Evolutionary conservation across 768 basidiomycete genomes (phyloP).

Genomic region (Russula foetens): DNA sequence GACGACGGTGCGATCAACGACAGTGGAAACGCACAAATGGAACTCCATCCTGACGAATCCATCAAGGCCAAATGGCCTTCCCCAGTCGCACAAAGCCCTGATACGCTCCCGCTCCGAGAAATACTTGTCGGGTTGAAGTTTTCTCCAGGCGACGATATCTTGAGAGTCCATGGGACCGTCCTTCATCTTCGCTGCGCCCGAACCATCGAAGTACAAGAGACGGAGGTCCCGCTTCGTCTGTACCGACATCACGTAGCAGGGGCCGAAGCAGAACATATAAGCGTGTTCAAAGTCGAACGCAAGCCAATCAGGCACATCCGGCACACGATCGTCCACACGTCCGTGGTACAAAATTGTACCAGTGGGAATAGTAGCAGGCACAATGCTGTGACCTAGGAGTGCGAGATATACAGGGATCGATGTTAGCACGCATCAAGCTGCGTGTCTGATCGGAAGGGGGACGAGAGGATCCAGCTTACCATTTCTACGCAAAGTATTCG

Average conservation of each 20-base stretch:
- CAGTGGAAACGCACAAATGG: conserved; percentile 12
- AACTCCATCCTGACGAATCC: conserved; percentile 26
- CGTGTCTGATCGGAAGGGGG: neutral
- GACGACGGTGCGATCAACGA: neutral
- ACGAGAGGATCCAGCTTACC: neutral
- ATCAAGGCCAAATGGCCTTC: conserved; percentile 26
- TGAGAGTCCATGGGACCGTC: conserved; percentile 31
- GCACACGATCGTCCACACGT: neutral
- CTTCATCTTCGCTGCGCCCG: conserved; percentile 18
- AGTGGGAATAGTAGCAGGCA: conserved; percentile 11
- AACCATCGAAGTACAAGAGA: conserved; percentile 18
- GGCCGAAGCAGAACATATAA: neutral
- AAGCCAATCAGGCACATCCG: conserved; percentile 12
- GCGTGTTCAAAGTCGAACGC: conserved; percentile 19
- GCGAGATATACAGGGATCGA: neutral
- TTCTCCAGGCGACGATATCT: conserved; percentile 30
- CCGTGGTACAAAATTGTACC: conserved; percentile 20
- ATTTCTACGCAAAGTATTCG: conserved; percentile 27
- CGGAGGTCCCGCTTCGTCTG: conserved; percentile 13
- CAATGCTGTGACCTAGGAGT: conserved; percentile 13
- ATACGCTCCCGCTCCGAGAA: conserved; percentile 25
- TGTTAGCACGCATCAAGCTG: neutral
- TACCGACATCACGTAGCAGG: conserved; percentile 5
- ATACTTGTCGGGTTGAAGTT: conserved; percentile 17
- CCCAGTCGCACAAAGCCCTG: conserved; percentile 29